Conservation (phyloP, 352 stramenopile species). For the Globisporangium nagaii region DNA sequence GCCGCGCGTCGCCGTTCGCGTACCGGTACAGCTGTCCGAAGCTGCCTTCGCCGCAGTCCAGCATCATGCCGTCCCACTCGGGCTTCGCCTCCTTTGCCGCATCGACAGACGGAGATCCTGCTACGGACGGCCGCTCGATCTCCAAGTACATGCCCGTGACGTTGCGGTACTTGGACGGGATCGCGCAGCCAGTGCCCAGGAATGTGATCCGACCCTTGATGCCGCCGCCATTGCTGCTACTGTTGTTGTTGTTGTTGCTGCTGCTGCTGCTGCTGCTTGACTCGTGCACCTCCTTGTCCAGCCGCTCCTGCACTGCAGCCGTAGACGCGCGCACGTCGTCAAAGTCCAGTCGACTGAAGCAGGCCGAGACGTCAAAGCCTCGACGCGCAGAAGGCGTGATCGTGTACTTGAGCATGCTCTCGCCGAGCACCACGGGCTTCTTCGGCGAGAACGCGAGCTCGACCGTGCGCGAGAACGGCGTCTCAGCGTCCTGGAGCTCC, state of each 20-base stretch:
- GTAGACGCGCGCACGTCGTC: conserved; percentile 38
- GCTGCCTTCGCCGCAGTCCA: conserved; percentile 97
- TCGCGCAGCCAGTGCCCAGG: conserved; percentile 94
- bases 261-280: too few species aligned
- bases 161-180: conserved; percentile 98
- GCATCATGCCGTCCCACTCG: conserved; percentile 70
- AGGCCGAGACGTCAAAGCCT: conserved; percentile 52
- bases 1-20: conserved; percentile 29
- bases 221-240: neutral
- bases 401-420: conserved; percentile 74
- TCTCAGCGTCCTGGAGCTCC: conserved; percentile 32
- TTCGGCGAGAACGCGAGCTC: conserved; percentile 17
- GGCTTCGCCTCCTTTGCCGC: neutral
- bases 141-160: conserved; percentile 94
- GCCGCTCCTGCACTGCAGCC: conserved; percentile 7
- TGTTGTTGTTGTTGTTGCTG: neutral
- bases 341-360: conserved; percentile 45
- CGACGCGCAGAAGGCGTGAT: conserved; percentile 49
- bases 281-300: neutral
- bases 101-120: neutral
- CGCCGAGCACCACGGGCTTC: conserved; percentile 33
- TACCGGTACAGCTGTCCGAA: conserved; percentile 89
- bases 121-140: conserved; percentile 27
- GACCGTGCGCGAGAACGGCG: conserved; percentile 27
- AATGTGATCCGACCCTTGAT: conserved; percentile 83